phyloP scores from a whole-genome alignment of 202 grass and related monocot species.

The Setaria viridis region DNA sequence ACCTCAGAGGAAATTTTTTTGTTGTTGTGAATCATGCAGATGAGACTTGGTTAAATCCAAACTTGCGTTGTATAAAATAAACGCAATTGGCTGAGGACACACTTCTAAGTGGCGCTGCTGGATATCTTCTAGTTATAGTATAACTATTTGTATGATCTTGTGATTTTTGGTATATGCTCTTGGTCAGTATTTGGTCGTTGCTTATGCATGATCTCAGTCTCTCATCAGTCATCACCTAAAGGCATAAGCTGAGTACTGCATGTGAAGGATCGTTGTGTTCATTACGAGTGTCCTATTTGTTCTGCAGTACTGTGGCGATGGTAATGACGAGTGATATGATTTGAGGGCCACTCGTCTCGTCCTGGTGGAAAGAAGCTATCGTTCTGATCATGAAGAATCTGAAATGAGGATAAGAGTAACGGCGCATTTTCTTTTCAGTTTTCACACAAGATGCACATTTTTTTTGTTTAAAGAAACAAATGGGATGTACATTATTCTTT shows the following conservation, averaged over 20 bases:
- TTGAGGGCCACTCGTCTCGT: not conserved
- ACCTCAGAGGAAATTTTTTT: not conserved
- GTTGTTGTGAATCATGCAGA: not conserved
- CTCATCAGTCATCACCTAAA: not conserved
- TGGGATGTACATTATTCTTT: not conserved
- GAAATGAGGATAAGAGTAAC: not conserved
- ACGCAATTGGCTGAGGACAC: not conserved
- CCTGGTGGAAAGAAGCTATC: not conserved
- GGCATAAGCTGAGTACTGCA: not conserved
- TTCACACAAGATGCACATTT: not conserved
- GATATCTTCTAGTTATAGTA: not conserved
- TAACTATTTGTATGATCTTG: not conserved
- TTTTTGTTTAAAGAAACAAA: not conserved
- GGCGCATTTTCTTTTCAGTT: not conserved
- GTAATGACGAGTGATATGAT: not conserved
- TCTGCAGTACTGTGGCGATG: not conserved
- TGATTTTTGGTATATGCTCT: not conserved
- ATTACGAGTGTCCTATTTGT: not conserved
- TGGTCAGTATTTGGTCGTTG: not conserved
- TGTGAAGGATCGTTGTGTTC: not conserved
- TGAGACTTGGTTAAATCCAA: not conserved
- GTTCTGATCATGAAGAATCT: slow-evolving; percentile 6
- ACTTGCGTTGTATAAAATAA: not conserved
- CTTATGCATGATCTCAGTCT: not conserved
- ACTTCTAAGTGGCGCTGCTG: not conserved